phyloP scores from a whole-genome alignment of 371 early-diverging fungal species.

The Rhizopus stolonifer region DNA sequence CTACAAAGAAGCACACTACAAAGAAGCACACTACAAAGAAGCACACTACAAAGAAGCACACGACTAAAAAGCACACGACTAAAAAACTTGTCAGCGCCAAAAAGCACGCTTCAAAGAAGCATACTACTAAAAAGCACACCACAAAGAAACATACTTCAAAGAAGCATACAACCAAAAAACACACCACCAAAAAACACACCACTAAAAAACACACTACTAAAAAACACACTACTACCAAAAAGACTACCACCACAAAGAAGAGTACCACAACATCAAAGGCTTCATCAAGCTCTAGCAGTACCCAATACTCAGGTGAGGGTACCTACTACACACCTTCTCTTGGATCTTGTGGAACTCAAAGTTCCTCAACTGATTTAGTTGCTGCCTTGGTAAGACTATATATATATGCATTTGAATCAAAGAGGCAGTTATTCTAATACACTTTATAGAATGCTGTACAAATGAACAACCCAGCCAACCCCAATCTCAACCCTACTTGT shows the following conservation, averaged over 20 bases:
- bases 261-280: not conserved
- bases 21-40: slow-evolving; percentile 9
- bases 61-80: slow-evolving; percentile 16
- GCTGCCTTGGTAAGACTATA: slow-evolving; percentile 40
- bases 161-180: slow-evolving; percentile 8
- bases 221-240: slow-evolving; percentile 13
- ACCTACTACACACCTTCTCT: slow-evolving; percentile 33
- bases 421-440: not conserved
- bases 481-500: slow-evolving; percentile 31
- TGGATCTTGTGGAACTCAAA: slow-evolving; percentile 38
- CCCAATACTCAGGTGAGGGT: slow-evolving; percentile 33
- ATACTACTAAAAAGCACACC: too few relatives aligned
- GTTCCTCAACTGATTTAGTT: slow-evolving; percentile 26
- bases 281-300: not conserved
- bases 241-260: slow-evolving; percentile 6
- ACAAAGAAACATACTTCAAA: slow-evolving; percentile 12
- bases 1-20: slow-evolving; percentile 5
- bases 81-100: not conserved
- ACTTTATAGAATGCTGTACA: slow-evolving; percentile 39
- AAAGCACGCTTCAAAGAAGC: too few relatives aligned
- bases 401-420: too few relatives aligned
- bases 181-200: slow-evolving; percentile 8
- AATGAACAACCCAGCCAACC: slow-evolving; percentile 39
- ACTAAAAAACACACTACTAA: slow-evolving; percentile 17
- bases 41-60: slow-evolving; percentile 3